These are phyloP conservation scores for Fraxinus greggii DNA, from an alignment of 305 asterid genomes.

Conservation along the genomic window DNA sequence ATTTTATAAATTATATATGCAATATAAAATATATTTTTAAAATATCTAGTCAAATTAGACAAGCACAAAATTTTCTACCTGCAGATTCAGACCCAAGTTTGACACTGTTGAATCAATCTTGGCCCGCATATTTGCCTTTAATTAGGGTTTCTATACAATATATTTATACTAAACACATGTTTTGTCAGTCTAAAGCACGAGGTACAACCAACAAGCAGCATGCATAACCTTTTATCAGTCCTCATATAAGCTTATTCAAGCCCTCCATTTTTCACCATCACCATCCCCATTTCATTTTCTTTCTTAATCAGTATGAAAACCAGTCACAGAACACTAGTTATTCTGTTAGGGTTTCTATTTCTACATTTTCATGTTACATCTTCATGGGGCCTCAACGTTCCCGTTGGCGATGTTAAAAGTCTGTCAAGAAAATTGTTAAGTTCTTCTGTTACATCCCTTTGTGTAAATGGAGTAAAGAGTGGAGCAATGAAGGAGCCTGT, in stretches of 20 bases:
- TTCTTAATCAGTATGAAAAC: conserved; percentile 24
- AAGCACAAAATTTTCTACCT: not conserved
- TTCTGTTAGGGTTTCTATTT: conserved; percentile 29
- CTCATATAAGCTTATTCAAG: conserved; percentile 15
- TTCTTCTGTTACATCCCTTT: conserved; percentile 30
- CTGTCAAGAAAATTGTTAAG: conserved; percentile 41
- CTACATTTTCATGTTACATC: conserved; percentile 20
- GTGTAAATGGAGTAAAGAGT: conserved; percentile 29
- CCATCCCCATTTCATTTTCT: conserved; percentile 11
- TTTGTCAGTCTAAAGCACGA: conserved; percentile 40
- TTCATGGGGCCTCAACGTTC: not conserved
- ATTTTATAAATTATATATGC: not conserved
- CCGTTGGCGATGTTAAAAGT: not conserved
- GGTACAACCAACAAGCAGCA: conserved; percentile 25
- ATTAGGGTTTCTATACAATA: not conserved
- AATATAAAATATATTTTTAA: not conserved
- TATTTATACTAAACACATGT: conserved; percentile 35
- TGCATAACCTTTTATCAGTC: conserved; percentile 13
- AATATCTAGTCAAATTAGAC: conserved; percentile 20
- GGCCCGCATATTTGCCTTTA: conserved; percentile 24
- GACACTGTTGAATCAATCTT: conserved; percentile 30
- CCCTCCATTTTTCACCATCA: not conserved
- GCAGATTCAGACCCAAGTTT: conserved; percentile 15
- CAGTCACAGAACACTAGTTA: conserved; percentile 26
- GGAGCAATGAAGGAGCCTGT: conserved; percentile 35